Conservation (phyloP, 495 filamentous ascomycete genomes). For the Xylaria grammica region DNA sequence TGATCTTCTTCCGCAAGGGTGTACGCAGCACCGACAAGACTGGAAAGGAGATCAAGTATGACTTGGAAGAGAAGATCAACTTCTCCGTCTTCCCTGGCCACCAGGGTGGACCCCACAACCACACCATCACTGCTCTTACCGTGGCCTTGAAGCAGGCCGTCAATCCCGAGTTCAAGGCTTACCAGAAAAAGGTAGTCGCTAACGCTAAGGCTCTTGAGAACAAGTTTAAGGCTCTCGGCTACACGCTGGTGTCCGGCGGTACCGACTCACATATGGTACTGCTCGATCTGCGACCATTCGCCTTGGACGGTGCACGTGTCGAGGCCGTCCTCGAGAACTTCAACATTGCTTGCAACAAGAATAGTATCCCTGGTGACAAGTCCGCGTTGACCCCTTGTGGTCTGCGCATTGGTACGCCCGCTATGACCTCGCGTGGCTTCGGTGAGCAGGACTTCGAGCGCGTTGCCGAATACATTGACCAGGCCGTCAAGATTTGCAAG, state of each 20-base stretch:
- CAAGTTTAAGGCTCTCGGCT: constrained; percentile 79
- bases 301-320: constrained; percentile 90
- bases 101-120: constrained; percentile 99
- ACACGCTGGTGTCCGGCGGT: constrained; percentile 93
- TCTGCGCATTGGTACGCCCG: constrained; percentile 93
- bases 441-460: constrained; percentile 91
- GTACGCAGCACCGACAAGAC: constrained; percentile 88
- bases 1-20: constrained; percentile 99
- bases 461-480: constrained; percentile 88
- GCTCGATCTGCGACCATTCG: constrained; percentile 80
- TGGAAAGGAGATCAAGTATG: constrained; percentile 88
- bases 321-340: constrained; percentile 97
- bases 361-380: constrained; percentile 97
- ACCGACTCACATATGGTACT: constrained; percentile 99
- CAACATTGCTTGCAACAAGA: constrained; percentile 99
- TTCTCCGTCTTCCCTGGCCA: constrained; percentile 99
- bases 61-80: constrained; percentile 96
- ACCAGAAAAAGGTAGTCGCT: constrained; percentile 89
- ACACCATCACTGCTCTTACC: constrained; percentile 98
- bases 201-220: constrained; percentile 90
- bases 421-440: constrained; percentile 95
- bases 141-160: constrained; percentile 96
- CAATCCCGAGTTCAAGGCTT: constrained; percentile 92
- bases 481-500: constrained; percentile 80
- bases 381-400: constrained; percentile 93